These are phyloP conservation scores for Articulospora tetracladia DNA, from an alignment of 495 filamentous ascomycete genomes.

Conservation along the genomic window DNA sequence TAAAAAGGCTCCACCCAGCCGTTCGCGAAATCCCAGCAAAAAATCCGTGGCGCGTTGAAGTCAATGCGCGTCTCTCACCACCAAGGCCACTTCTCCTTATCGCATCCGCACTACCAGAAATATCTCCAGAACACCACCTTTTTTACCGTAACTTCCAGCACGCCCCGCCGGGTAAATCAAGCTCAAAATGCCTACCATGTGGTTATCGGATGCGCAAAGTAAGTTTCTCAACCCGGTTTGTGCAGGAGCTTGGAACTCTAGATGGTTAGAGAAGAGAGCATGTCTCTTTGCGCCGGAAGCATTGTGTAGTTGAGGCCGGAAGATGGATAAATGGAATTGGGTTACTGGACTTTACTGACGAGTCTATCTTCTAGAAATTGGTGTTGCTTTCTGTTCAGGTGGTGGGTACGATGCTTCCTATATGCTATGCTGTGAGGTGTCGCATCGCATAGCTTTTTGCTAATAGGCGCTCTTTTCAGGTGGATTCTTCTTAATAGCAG, in stretches of 20 bases:
- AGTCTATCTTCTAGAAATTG: constrained; percentile 63
- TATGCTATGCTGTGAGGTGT: constrained; percentile 14
- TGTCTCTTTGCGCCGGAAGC: constrained; percentile 15
- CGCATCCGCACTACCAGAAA: background rate
- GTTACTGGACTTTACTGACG: constrained; percentile 8
- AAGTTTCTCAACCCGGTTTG: constrained; percentile 30
- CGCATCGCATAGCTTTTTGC: constrained; percentile 15
- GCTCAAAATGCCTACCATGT: constrained; percentile 58
- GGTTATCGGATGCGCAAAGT: constrained; percentile 97
- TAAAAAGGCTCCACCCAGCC: constrained; percentile 4
- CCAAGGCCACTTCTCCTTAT: constrained; percentile 22
- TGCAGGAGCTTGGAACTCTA: background rate
- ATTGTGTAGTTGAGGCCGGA: background rate
- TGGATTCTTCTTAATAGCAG: constrained; percentile 88
- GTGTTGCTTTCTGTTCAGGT: constrained; percentile 91
- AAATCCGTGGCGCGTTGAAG: background rate
- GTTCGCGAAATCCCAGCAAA: background rate
- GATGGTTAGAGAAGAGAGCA: background rate
- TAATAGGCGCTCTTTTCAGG: constrained; percentile 42
- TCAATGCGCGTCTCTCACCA: constrained; percentile 4
- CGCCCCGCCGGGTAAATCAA: background rate
- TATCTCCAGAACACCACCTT: background rate
- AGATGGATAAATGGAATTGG: background rate
- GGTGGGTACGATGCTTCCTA: constrained; percentile 58
- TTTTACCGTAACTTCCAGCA: background rate